These are phyloP conservation scores for Cutaneotrichosporon mucoides DNA, from an alignment of 1,284 basidiomycete species.

Conservation along the genomic window DNA sequence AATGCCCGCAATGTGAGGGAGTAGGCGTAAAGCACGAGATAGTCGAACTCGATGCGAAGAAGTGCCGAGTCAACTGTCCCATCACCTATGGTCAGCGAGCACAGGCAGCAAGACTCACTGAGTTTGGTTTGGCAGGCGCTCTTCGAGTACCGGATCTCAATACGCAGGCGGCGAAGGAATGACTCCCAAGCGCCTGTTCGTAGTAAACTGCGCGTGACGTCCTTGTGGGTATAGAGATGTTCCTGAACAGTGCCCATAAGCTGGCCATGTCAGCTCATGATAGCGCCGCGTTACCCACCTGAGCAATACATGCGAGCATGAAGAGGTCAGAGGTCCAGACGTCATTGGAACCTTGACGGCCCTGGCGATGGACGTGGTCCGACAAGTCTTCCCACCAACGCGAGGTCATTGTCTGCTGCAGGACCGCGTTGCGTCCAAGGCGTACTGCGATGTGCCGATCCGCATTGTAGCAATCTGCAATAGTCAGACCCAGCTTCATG, in stretches of 20 bases:
- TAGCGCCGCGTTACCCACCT: neutral
- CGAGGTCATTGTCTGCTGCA: constrained; percentile 11
- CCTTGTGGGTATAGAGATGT: constrained; percentile 13
- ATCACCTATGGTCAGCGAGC: neutral
- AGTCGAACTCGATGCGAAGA: constrained; percentile 14
- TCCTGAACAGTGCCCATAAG: constrained; percentile 15
- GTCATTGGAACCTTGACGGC: neutral
- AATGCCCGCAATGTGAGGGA: constrained; percentile 11
- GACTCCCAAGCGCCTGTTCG: constrained; percentile 14
- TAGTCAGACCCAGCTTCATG: neutral
- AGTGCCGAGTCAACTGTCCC: constrained; percentile 11
- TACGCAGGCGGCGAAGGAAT: constrained; percentile 8
- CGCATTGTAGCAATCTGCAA: constrained; percentile 15
- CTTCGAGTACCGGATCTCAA: constrained; percentile 14
- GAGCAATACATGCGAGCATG: constrained; percentile 3
- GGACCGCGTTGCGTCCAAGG: too few species aligned
- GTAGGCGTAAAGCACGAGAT: constrained; percentile 15
- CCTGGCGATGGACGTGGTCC: neutral
- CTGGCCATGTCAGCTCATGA: neutral
- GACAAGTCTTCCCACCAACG: constrained; percentile 18
- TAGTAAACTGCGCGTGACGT: constrained; percentile 10
- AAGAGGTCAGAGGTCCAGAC: constrained; percentile 9
- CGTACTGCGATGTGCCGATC: too few species aligned
- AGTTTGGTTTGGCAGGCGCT: constrained; percentile 6
- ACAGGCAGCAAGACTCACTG: neutral